phyloP scores from a whole-genome alignment of 257 asterid species.

The Capsicum chinense region DNA sequence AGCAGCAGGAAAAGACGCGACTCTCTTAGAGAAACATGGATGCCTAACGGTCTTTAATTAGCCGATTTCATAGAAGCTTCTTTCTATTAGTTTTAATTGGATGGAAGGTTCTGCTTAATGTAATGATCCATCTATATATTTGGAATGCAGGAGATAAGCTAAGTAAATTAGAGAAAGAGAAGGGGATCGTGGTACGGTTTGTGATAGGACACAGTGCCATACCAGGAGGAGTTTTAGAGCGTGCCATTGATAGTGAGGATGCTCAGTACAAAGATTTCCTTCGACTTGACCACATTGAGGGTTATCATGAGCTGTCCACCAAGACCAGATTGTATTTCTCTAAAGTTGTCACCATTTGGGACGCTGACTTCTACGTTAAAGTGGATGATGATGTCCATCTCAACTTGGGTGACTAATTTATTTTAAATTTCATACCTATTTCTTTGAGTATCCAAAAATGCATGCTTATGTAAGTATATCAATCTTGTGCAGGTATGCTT shows the following conservation, averaged over 20 bases:
- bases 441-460: background rate
- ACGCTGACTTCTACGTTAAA: slow-evolving; percentile 74
- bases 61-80: background rate
- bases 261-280: slow-evolving; percentile 61
- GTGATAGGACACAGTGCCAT: slow-evolving; percentile 61
- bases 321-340: slow-evolving; percentile 70
- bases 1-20: slow-evolving; percentile 53
- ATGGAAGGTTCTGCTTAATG: background rate
- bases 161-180: background rate
- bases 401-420: slow-evolving; percentile 34
- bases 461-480: background rate
- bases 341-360: slow-evolving; percentile 65
- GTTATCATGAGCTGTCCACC: slow-evolving; percentile 66
- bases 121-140: background rate
- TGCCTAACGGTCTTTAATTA: slow-evolving; percentile 53
- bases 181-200: background rate
- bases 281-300: slow-evolving; percentile 65
- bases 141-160: slow-evolving; percentile 4
- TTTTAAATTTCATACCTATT: background rate
- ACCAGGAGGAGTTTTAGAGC: slow-evolving; percentile 59
- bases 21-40: slow-evolving; percentile 71
- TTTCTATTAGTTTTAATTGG: background rate
- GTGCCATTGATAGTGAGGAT: slow-evolving; percentile 59
- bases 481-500: slow-evolving; percentile 41
- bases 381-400: slow-evolving; percentile 86